Percentiles rank a stretch among this genome's conserved stretches.
phyloP scores from a whole-genome alignment of 2,329 filamentous ascomycete species.

The Cadophora sp. region DNA sequence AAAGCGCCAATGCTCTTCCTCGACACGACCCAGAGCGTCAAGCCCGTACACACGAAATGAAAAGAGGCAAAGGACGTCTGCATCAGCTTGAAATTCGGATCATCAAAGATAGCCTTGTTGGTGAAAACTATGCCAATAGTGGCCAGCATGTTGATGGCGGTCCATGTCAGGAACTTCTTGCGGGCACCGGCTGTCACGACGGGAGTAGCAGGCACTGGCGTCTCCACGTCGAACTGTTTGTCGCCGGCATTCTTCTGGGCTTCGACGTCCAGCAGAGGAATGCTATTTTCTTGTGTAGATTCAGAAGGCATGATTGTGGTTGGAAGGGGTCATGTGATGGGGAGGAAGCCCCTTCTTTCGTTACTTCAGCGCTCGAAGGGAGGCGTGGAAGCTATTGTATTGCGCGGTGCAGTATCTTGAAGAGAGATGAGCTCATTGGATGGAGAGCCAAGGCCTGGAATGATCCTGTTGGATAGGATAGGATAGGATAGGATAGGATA shows the following conservation, averaged over 20 bases:
- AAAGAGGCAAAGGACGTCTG: slow-evolving; percentile 39
- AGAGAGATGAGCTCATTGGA: slow-evolving; percentile 14
- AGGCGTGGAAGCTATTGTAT: neutral
- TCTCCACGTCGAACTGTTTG: slow-evolving; percentile 21
- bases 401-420: neutral
- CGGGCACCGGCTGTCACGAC: slow-evolving; percentile 18
- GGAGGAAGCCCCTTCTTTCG: slow-evolving; percentile 9
- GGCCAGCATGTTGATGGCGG: slow-evolving; percentile 37
- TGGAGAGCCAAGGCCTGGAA: slow-evolving; percentile 12
- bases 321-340: slow-evolving; percentile 26
- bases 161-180: slow-evolving; percentile 34
- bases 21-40: slow-evolving; percentile 38
- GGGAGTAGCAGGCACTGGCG: slow-evolving; percentile 15
- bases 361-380: neutral
- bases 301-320: slow-evolving; percentile 25
- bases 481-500: no score
- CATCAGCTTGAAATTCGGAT: slow-evolving; percentile 41
- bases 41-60: slow-evolving; percentile 39
- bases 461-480: no score
- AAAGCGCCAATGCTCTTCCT: slow-evolving; percentile 36
- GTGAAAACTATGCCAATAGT: slow-evolving; percentile 42
- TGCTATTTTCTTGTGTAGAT: slow-evolving; percentile 29
- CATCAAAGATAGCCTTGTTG: slow-evolving; percentile 41
- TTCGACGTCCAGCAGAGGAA: slow-evolving; percentile 34
- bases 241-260: slow-evolving; percentile 25